A percentile compares a stretch with the other conserved stretches of the same genome.
phyloP scores from a whole-genome alignment of 441 rosid species.

The Brassica balearica region DNA sequence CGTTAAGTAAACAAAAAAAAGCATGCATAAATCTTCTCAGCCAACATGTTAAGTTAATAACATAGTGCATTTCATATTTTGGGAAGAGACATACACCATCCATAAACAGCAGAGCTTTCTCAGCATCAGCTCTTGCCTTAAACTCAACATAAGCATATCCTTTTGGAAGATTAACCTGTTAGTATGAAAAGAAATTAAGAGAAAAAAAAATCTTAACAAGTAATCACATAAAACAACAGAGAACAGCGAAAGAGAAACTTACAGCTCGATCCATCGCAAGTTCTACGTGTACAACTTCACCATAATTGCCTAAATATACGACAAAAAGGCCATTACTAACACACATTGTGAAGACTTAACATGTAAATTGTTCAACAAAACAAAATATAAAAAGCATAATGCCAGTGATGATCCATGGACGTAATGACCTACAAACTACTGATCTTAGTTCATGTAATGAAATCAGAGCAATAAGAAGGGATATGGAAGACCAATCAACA shows the following conservation, averaged over 20 bases:
- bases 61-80: conserved; percentile 14
- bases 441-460: conserved; percentile 7
- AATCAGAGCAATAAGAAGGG: neutral
- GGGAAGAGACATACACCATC: conserved; percentile 76
- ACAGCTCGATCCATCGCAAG: conserved; percentile 91
- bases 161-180: conserved; percentile 92
- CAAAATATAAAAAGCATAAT: conserved; percentile 13
- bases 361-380: neutral
- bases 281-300: conserved; percentile 88
- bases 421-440: neutral
- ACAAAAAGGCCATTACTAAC: conserved; percentile 23
- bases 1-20: conserved; percentile 34
- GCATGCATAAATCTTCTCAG: neutral
- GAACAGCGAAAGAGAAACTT: conserved; percentile 44
- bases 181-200: conserved; percentile 1
- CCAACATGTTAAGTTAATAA: neutral
- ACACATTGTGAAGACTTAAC: neutral
- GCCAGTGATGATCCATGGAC: conserved; percentile 13
- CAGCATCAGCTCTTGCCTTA: conserved; percentile 92
- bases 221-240: neutral
- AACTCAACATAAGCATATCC: conserved; percentile 96
- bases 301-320: conserved; percentile 74
- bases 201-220: neutral
- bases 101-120: conserved; percentile 87
- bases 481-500: conserved; percentile 37